Percentiles rank a stretch among this genome's conserved stretches.
Conservation (phyloP, 164 flowering plant species). For the Amborella trichopoda region DNA sequence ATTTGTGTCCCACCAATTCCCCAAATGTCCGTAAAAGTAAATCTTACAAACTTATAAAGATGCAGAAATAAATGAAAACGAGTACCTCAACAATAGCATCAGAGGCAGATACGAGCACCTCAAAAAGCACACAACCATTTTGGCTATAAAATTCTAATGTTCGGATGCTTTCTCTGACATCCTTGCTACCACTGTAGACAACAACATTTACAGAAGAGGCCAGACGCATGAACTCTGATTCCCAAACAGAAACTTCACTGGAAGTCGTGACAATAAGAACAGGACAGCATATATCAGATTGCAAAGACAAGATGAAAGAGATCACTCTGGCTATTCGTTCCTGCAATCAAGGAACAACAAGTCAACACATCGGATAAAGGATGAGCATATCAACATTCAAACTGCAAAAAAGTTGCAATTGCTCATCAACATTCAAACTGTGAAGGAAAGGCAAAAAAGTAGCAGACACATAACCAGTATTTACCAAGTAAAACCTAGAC, state of each 20-base stretch:
- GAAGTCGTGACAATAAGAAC: constrained; percentile 45
- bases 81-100: constrained; percentile 59
- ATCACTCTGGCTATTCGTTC: constrained; percentile 36
- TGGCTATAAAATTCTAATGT: constrained; percentile 52
- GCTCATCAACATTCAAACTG: too few species aligned
- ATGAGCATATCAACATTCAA: too few species aligned
- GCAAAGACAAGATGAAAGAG: constrained; percentile 36
- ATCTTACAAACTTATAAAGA: too few species aligned
- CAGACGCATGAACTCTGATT: constrained; percentile 40
- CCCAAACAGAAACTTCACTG: constrained; percentile 38
- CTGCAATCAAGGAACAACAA: constrained; percentile 27
- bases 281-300: constrained; percentile 27
- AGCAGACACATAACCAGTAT: too few species aligned
- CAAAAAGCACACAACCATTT: constrained; percentile 38
- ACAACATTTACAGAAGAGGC: constrained; percentile 46
- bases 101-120: constrained; percentile 48
- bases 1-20: too few species aligned
- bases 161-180: constrained; percentile 28
- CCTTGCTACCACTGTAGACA: constrained; percentile 41
- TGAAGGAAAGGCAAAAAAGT: too few species aligned
- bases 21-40: too few species aligned
- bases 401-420: too few species aligned
- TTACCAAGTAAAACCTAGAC: too few species aligned
- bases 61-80: too few species aligned
- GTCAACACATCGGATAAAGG: too few species aligned